Base-by-base conservation (phyloP, 495 filamentous ascomycete genomes). In the Paragyromitra xinjiangensis region DNA sequence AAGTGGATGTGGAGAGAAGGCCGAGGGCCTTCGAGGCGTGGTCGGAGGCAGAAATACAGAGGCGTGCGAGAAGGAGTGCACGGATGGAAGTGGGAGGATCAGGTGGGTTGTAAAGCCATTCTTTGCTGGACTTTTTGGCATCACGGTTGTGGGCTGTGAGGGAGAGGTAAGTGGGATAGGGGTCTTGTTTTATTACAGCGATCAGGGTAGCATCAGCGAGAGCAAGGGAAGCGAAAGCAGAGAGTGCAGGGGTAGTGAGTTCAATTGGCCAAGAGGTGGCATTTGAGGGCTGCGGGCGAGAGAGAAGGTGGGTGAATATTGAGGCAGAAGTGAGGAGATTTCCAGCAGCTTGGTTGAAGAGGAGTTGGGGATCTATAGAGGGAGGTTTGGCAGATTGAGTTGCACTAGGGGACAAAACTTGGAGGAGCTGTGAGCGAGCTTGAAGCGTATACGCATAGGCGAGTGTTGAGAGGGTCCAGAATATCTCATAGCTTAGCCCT, bases 131-230 rank as follows among this genome's bases (percentile, higher is more conserved):
- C 1, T 58, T 56, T 58, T 81, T 58, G 3, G 51, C 45, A 22
- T 58, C 64, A 2, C 51, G 19, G 9, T 50, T 29, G 40, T 59
- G 73, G 4, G 69, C 39, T 7, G 74, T 71, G 26, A 79, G 58
- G 19, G 73, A 40, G 37, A 83, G 71, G 61, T 82, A 82, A 4
- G 90, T 89, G 0, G 95, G 90, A 79, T 98, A 97, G 0, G 95
- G 93, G 81, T 99, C 95, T 78, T 97, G 94, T 80, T 97, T 98
- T 39, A 95, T 83, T 0, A 98, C 93, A 2, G 93, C 92, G 1
- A 97, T 86, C 6, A 98, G 87, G 0, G 94, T 98, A 0, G 95
- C 95, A 82, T 97, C 94, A 0, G 93, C 92, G 11, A 96, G 84
- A 0, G 94, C 91, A 6, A 98, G 87, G 1, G 88, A 88, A 12